A percentile compares a stretch with the other conserved stretches of the same genome.
phyloP scores from a whole-genome alignment of 805 yeast genomes.

The Lipomyces orientalis region DNA sequence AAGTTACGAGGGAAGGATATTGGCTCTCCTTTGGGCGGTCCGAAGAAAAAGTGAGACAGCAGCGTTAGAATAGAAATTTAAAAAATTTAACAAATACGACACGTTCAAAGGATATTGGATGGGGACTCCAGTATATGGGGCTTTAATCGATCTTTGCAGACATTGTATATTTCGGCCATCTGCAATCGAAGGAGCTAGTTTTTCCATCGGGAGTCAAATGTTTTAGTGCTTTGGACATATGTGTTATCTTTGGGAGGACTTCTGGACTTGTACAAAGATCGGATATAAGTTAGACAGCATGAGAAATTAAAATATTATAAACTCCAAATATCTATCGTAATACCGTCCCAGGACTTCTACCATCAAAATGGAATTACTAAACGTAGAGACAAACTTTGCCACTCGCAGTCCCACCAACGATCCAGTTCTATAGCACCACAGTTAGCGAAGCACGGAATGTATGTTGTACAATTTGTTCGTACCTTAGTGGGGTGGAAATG shows the following conservation, averaged over 20 bases:
- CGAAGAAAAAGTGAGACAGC: conserved; percentile 48
- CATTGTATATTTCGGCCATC: neutral
- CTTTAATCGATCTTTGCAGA: neutral
- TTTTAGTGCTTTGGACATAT: neutral
- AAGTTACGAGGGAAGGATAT: conserved; percentile 95
- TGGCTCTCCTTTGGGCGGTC: conserved; percentile 76
- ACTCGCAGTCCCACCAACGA: conserved; percentile 92
- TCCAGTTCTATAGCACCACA: conserved; percentile 64
- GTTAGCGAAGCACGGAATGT: neutral
- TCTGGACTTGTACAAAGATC: neutral
- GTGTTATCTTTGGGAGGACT: neutral
- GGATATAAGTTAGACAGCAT: neutral
- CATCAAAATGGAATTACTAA: neutral
- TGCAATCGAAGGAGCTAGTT: neutral
- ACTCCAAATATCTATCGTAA: neutral
- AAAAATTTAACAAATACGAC: neutral
- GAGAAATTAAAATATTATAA: neutral
- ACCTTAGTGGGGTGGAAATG: conserved; percentile 76
- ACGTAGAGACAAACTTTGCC: conserved; percentile 64
- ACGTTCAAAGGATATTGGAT: neutral
- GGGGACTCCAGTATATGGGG: neutral
- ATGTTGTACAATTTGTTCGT: neutral
- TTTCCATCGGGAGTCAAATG: neutral
- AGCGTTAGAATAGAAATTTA: neutral
- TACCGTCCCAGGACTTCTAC: neutral